phyloP scores from a whole-genome alignment of 345 rosid species.

The Hypericum perforatum region DNA sequence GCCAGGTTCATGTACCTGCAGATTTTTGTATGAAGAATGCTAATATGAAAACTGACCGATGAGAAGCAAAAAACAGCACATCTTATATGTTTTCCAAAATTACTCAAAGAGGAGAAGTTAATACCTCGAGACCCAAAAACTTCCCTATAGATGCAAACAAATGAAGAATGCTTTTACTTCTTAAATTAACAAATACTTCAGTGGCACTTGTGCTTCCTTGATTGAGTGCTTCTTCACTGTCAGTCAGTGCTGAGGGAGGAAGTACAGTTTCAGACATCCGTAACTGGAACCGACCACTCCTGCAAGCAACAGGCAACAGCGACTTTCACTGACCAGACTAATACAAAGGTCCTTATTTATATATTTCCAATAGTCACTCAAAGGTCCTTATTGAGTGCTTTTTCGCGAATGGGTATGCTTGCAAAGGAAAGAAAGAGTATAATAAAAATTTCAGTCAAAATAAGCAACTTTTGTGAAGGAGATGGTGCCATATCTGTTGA shows the following conservation, averaged over 20 bases:
- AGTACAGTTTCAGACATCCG: constrained; percentile 63
- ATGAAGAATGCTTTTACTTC: constrained; percentile 85
- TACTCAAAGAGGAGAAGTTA: no score
- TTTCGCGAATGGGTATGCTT: no score
- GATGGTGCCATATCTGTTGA: no score
- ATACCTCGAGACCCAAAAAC: constrained; percentile 94
- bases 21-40: constrained; percentile 8
- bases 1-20: constrained; percentile 82
- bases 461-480: no score
- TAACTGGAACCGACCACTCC: constrained; percentile 86
- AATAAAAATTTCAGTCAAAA: no score
- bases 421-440: no score
- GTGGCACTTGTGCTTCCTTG: constrained; percentile 70
- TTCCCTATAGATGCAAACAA: constrained; percentile 79
- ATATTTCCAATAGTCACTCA: no score
- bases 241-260: constrained; percentile 39
- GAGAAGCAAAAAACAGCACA: no score
- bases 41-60: background rate
- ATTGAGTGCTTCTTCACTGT: constrained; percentile 88
- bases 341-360: constrained; percentile 1
- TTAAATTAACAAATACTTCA: constrained; percentile 71
- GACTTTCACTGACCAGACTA: constrained; percentile 8
- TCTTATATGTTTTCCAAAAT: no score
- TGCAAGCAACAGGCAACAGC: constrained; percentile 34
- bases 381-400: no score